Evolutionary conservation across 2,329 filamentous ascomycete genomes (phyloP).

Genomic region (Hymenoscyphus infarciens): DNA sequence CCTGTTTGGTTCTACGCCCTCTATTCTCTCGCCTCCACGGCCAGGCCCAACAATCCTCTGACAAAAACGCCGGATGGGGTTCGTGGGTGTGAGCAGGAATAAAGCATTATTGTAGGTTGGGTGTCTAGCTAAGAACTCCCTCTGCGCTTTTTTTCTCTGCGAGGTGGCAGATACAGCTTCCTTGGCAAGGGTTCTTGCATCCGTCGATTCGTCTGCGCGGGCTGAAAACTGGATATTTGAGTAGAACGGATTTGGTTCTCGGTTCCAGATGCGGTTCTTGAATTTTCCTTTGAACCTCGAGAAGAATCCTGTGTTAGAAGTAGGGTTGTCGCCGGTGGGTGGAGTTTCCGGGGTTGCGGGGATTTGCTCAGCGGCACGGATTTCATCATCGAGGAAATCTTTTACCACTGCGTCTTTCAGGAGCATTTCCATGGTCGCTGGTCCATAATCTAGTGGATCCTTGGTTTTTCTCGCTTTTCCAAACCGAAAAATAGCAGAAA

Average conservation of each 20-base stretch:
- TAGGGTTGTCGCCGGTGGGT: slow-evolving; percentile 28
- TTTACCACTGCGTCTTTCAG: slow-evolving; percentile 92
- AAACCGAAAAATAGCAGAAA: slow-evolving; percentile 67
- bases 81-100: slow-evolving; percentile 77
- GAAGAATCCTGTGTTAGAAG: slow-evolving; percentile 54
- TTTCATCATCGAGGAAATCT: slow-evolving; percentile 83
- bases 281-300: slow-evolving; percentile 61
- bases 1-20: slow-evolving; percentile 85
- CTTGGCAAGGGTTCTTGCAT: slow-evolving; percentile 83
- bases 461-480: slow-evolving; percentile 57
- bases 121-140: slow-evolving; percentile 83
- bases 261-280: slow-evolving; percentile 52
- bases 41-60: slow-evolving; percentile 90
- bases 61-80: slow-evolving; percentile 76
- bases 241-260: slow-evolving; percentile 94
- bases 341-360: slow-evolving; percentile 33
- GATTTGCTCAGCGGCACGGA: slow-evolving; percentile 42
- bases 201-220: slow-evolving; percentile 70
- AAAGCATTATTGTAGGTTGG: slow-evolving; percentile 91
- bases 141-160: slow-evolving; percentile 79
- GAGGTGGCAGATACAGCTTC: slow-evolving; percentile 84
- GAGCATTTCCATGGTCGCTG: slow-evolving; percentile 91
- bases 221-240: slow-evolving; percentile 66
- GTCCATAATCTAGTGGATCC: slow-evolving; percentile 88
- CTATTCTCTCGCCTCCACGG: slow-evolving; percentile 78